Conservation (phyloP, 1,284 basidiomycete species). For the Cutaneotrichosporon sp. region DNA sequence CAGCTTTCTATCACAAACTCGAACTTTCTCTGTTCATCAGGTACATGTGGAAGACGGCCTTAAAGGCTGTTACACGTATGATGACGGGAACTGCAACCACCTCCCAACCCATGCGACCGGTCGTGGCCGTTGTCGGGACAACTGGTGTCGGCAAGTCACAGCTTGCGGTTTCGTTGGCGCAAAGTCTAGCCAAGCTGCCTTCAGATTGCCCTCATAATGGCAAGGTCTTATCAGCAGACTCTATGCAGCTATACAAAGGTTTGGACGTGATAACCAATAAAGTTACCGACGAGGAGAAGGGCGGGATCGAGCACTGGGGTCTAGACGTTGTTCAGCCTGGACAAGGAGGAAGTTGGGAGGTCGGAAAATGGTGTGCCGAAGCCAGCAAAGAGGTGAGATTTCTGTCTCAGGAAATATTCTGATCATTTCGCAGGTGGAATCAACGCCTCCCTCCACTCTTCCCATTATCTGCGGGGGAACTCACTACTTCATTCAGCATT, state of each 20-base stretch:
- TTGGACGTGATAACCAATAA: slow-evolving; percentile 96
- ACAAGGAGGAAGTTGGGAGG: slow-evolving; percentile 76
- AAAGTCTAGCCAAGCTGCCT: slow-evolving; percentile 34
- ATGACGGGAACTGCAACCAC: neutral
- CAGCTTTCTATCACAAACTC: too few relatives aligned
- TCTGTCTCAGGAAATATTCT: neutral
- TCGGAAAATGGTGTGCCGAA: slow-evolving; percentile 64
- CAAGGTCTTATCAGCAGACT: slow-evolving; percentile 82
- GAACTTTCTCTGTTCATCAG: too few relatives aligned
- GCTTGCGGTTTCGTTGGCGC: slow-evolving; percentile 80
- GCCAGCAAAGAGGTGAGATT: slow-evolving; percentile 60
- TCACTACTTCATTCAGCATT: slow-evolving; percentile 93
- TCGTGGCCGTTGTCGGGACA: slow-evolving; percentile 79
- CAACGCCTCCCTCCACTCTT: slow-evolving; percentile 41
- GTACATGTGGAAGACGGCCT: too few relatives aligned
- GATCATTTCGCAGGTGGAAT: neutral
- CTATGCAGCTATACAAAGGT: slow-evolving; percentile 97
- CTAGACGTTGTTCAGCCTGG: slow-evolving; percentile 81
- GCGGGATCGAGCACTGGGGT: slow-evolving; percentile 79
- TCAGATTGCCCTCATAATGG: neutral
- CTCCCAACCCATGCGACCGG: slow-evolving; percentile 11
- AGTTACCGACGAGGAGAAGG: slow-evolving; percentile 67
- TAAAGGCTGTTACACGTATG: too few relatives aligned
- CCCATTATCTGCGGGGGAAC: slow-evolving; percentile 94
- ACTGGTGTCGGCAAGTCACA: slow-evolving; percentile 97